Evolutionary conservation across 805 yeast genomes (phyloP).

Genomic region (Zygoascus flipseniorum): DNA sequence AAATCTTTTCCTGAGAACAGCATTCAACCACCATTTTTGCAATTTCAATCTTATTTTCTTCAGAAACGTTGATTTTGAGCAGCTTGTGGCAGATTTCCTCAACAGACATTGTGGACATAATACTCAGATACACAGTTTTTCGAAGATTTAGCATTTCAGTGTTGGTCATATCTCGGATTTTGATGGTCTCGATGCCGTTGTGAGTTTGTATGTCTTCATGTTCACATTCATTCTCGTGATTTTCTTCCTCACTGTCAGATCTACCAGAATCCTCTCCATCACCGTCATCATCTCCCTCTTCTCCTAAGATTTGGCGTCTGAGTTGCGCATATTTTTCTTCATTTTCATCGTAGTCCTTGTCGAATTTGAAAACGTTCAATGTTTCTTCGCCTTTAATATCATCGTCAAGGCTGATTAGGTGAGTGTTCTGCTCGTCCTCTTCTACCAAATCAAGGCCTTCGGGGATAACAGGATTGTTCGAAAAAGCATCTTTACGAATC

Average conservation of each 20-base stretch:
- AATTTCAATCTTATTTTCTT: slow-evolving; percentile 40
- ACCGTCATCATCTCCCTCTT: slow-evolving; percentile 17
- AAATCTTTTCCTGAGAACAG: slow-evolving; percentile 78
- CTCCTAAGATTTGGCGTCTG: slow-evolving; percentile 40
- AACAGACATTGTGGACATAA: slow-evolving; percentile 84
- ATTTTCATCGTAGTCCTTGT: slow-evolving; percentile 40
- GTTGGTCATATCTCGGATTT: slow-evolving; percentile 62
- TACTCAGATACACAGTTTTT: slow-evolving; percentile 67
- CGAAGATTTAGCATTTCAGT: slow-evolving; percentile 55
- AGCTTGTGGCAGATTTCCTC: slow-evolving; percentile 92
- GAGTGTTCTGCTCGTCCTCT: slow-evolving; percentile 52
- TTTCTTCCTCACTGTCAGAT: slow-evolving; percentile 14
- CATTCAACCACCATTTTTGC: slow-evolving; percentile 70
- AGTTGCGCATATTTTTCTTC: slow-evolving; percentile 42
- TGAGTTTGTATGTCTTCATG: slow-evolving; percentile 3
- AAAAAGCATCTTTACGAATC: slow-evolving; percentile 38
- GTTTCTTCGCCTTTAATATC: slow-evolving; percentile 37
- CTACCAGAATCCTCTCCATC: slow-evolving; percentile 7
- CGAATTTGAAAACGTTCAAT: slow-evolving; percentile 45
- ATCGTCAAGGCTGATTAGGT: slow-evolving; percentile 48
- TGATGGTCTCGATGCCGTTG: slow-evolving; percentile 8
- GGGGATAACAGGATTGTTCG: slow-evolving; percentile 32
- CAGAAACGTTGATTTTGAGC: slow-evolving; percentile 37
- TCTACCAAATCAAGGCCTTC: slow-evolving; percentile 51
- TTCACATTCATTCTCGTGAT: slow-evolving; percentile 4